These are phyloP conservation scores for Corymbia calophylla DNA, from an alignment of 441 rosid genomes.

Conservation along the genomic window DNA sequence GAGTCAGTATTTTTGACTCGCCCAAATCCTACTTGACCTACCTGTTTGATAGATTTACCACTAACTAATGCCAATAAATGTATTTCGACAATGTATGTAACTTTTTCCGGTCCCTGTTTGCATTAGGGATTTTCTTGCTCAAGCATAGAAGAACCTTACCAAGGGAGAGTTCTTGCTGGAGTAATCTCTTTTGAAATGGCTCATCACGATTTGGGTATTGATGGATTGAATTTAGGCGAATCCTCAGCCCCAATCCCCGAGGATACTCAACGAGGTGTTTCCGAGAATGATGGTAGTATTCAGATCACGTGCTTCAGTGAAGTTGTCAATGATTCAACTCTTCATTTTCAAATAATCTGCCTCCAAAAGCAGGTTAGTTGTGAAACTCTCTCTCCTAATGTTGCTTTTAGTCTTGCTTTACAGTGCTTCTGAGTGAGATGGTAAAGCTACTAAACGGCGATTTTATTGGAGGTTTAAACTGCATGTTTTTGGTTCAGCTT, in stretches of 20 bases:
- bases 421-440: background rate
- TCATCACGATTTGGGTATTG: background rate
- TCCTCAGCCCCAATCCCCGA: background rate
- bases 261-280: background rate
- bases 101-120: background rate
- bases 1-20: background rate
- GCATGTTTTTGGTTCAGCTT: background rate
- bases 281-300: background rate
- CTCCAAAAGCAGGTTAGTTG: conserved; percentile 57
- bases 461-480: background rate
- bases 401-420: background rate
- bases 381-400: background rate
- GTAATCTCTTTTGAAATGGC: background rate
- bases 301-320: conserved; percentile 59
- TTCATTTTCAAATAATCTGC: conserved; percentile 69
- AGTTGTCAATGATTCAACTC: conserved; percentile 46
- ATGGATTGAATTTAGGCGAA: background rate
- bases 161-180: background rate
- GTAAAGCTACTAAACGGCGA: background rate
- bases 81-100: background rate
- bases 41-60: background rate
- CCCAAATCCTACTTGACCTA: background rate
- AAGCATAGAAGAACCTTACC: background rate
- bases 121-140: background rate
- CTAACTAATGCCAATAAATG: background rate